Conservation (phyloP, 106 monocot species). For the Dendrobium nobile region DNA sequence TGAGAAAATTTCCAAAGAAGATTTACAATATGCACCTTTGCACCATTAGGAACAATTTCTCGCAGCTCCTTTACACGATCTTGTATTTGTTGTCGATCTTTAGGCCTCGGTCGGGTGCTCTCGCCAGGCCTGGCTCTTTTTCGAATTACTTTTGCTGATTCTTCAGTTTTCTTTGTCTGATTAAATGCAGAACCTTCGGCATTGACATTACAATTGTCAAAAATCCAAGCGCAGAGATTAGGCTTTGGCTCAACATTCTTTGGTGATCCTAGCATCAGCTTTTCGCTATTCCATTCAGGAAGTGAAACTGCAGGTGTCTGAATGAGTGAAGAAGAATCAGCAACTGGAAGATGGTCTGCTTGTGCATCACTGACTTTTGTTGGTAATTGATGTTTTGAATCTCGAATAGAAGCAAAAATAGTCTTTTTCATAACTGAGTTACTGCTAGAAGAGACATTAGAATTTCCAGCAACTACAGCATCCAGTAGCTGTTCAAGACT, state of each 20-base stretch:
- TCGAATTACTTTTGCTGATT: conserved; percentile 37
- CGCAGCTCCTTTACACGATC: conserved; percentile 93
- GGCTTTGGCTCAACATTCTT: conserved; percentile 11
- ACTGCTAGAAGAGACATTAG: conserved; percentile 14
- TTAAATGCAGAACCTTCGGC: conserved; percentile 22
- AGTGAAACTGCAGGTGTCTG: conserved; percentile 9
- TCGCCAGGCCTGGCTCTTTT: conserved; percentile 94
- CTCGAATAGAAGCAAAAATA: conserved; percentile 2
- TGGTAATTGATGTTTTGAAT: conserved; percentile 21
- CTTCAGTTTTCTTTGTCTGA: conserved; percentile 36
- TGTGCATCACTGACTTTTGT: conserved; percentile 1
- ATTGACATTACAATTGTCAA: conserved; percentile 51
- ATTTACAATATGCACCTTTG: conserved; percentile 44
- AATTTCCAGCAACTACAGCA: conserved; percentile 20
- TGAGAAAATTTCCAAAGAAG: not conserved
- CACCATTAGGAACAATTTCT: conserved; percentile 82
- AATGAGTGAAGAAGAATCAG: conserved; percentile 15
- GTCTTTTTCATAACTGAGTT: conserved; percentile 14
- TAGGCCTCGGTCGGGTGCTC: conserved; percentile 79
- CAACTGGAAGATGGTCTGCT: not conserved
- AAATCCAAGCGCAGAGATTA: conserved; percentile 30
- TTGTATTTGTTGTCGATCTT: conserved; percentile 95
- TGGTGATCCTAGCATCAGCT: conserved; percentile 16
- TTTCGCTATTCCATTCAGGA: conserved; percentile 17
- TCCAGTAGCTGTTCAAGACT: conserved; percentile 40